Conservation (phyloP, 495 filamentous ascomycete genomes). For the Annulohypoxylon maeteangense region DNA sequence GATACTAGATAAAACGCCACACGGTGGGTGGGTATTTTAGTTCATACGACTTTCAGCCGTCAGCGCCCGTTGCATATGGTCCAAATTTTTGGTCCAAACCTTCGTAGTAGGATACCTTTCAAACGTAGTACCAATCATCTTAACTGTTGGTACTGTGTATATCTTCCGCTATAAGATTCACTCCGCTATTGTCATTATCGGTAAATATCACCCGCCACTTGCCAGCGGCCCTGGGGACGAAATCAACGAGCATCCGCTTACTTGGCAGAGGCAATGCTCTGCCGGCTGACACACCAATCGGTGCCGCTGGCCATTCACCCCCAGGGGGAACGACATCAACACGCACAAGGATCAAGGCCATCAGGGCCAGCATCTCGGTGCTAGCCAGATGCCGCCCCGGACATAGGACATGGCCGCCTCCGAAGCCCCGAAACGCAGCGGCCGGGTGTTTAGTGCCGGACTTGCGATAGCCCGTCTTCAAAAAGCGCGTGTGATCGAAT, state of each 20-base stretch:
- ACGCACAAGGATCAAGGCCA: conserved; percentile 4
- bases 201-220: conserved; percentile 13
- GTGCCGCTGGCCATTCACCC: conserved; percentile 3
- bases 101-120: not conserved
- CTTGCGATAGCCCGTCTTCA: not conserved
- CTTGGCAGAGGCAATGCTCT: conserved; percentile 10
- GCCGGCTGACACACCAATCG: conserved; percentile 9
- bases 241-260: conserved; percentile 7
- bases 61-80: too few species aligned
- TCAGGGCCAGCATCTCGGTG: conserved; percentile 10
- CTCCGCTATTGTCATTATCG: conserved; percentile 9
- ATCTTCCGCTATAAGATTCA: conserved; percentile 10
- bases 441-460: not conserved
- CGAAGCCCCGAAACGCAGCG: not conserved
- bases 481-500: conserved; percentile 6
- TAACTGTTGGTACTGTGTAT: conserved; percentile 4
- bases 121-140: conserved; percentile 2
- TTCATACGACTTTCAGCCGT: too few species aligned
- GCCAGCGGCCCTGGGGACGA: conserved; percentile 8
- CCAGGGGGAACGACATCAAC: conserved; percentile 1
- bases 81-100: too few species aligned
- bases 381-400: not conserved
- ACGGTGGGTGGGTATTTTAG: too few species aligned
- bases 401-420: not conserved
- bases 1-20: too few species aligned